Evolutionary conservation across 192 early-diverging fungal species (phyloP).

Genomic region (Coemansia erecta): DNA sequence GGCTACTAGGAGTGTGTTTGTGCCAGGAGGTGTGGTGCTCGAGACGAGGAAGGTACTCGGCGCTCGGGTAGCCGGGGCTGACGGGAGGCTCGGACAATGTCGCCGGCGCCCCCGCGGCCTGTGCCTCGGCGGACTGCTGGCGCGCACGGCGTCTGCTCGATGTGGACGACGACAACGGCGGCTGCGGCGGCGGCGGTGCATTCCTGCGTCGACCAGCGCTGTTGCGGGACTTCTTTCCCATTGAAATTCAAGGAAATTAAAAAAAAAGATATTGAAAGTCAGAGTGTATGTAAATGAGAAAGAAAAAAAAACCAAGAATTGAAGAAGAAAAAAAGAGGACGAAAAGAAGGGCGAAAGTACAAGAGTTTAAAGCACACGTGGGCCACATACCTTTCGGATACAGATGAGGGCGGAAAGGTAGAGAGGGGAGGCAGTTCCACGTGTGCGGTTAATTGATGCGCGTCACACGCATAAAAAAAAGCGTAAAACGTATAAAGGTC

Average conservation of each 20-base stretch:
- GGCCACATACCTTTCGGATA: background rate
- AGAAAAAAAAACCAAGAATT: slow-evolving; percentile 1
- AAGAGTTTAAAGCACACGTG: background rate
- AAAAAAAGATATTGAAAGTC: slow-evolving; percentile 1
- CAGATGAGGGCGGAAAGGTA: background rate
- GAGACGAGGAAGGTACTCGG: too few species aligned
- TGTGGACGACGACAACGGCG: background rate
- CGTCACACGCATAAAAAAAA: too few species aligned
- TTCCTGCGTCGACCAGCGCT: slow-evolving; percentile 19
- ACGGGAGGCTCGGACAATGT: too few species aligned
- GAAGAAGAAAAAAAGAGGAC: background rate
- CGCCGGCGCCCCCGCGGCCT: background rate
- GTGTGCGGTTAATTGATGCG: background rate
- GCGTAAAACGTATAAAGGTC: background rate
- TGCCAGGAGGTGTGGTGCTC: background rate
- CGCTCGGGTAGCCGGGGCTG: too few species aligned
- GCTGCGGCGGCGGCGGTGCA: too few species aligned
- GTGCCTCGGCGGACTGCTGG: slow-evolving; percentile 7
- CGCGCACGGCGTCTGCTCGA: slow-evolving; percentile 4
- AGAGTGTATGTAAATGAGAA: background rate
- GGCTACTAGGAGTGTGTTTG: background rate
- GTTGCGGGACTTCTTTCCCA: slow-evolving; percentile 24
- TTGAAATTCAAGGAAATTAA: slow-evolving; percentile 3
- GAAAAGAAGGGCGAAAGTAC: background rate
- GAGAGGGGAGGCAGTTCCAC: background rate